Base-by-base conservation (phyloP, 352 stramenopile genomes). In the Pythium rishiriense region DNA sequence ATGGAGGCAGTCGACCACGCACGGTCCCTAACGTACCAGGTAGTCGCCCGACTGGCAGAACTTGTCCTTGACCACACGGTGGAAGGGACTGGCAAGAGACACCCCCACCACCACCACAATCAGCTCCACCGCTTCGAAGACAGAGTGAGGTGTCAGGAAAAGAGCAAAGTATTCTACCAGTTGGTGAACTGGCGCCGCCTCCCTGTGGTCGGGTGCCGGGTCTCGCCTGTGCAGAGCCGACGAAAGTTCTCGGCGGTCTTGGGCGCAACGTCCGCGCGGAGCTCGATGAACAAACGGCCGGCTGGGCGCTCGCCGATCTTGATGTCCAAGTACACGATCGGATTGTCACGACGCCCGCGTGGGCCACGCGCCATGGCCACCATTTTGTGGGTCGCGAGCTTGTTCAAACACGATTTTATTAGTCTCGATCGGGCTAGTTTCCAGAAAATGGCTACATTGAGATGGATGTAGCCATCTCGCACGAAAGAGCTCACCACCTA, bases 241-340 rank as follows among this genome's bases (percentile, higher is more conserved):
- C 96, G 81, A 74, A 99, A 99, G 76, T 99, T 99, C 75, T 99
- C 96, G 14, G 91, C 96, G 0, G 96, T 98, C 41, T 83, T 81
- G 0, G 97, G 96, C 31, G 97, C 94, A 8, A 98, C 79, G 78
- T 99, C 96, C n/a, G 92, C 90, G 45, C 91, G 84, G 7, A 99
- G 79, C 81, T 98, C 94, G 50, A 99, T 98, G 19, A 92, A 86
- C 26, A 99, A 86, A 31, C 96, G 74, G 14, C 93, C 96, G 11
- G 85, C 76, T 35, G 73, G 66, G 58, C 88, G 70, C 33, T 95
- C 93, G 26, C 85, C 95, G 56, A 98, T 89, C 66, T 87, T 84
- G 56, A 99, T 92, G 68, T 99, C 97, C 55, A 99, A 90, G 69
- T 95, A 99, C 42, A 99, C 96, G 54, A 96, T 77, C 46, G 90